Evolutionary conservation across 2,329 filamentous ascomycete genomes (phyloP), one percentile per base, ranked within the genome.

Genomic region (Stromatinia cepivora): DNA sequence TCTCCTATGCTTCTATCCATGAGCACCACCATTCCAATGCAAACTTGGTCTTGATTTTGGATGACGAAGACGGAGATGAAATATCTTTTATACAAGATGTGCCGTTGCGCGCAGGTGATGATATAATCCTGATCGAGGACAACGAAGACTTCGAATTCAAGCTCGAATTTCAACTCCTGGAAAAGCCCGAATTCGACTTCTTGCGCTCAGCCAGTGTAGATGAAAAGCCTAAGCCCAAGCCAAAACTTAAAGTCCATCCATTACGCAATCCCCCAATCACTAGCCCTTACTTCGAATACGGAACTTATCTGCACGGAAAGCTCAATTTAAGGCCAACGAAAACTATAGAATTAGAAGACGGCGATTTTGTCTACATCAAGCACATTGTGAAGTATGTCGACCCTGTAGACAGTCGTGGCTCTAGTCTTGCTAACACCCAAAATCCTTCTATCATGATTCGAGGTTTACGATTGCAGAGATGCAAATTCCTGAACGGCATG

Each of bases 401-500:
- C 11, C 36, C 52, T 56, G 25, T 56, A 31, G 22, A 20, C 2
- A 45, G 8, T 22, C 39, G 9, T 66, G 15, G 70, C 72, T 0
- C 63, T 64, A 6, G 85, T 83, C 59, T 70, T 85, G 1, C 78
- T 77, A 0, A 81, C 0, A 11, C 25, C 6, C 78, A 20, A 68
- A 79, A 72, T 46, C 71, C 78, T 8, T 71, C 75, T 0, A 65
- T 81, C 0, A 77, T 75, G 0, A 73, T 87, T 4, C 75, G 77
- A 20, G 86, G 86, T 0, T 76, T 80, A 2, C 76, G 78, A 1
- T 76, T 85, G 1, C 75, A 80, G 0, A 77, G 80, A 1, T 74
- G 78, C 0, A 76, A 76, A 3, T 69, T 77, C 3, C 73, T 82
- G 34, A 74, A 79, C 7, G 79, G 78, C 0, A 71, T 79, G 78